phyloP scores from a whole-genome alignment of 2,329 filamentous ascomycete genomes.

The Trichoderma gracile region DNA sequence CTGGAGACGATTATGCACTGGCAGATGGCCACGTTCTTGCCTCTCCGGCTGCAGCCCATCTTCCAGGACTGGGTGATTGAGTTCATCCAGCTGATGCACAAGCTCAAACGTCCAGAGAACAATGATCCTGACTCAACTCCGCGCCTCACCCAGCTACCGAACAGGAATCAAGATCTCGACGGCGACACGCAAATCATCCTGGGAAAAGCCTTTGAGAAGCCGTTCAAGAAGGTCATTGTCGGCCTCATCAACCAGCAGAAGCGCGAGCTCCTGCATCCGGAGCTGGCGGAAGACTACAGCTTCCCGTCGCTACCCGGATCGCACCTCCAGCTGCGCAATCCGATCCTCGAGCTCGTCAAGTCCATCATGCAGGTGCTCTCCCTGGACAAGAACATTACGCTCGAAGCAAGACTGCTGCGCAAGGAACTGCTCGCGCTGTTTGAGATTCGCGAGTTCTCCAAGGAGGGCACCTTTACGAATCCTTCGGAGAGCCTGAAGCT shows the following conservation, averaged over 20 bases:
- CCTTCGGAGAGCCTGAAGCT: slow-evolving; percentile 75
- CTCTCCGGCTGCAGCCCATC: slow-evolving; percentile 72
- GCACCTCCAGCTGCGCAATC: slow-evolving; percentile 58
- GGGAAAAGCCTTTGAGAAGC: slow-evolving; percentile 81
- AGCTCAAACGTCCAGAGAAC: slow-evolving; percentile 68
- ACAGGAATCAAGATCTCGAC: slow-evolving; percentile 60
- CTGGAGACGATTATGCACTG: slow-evolving; percentile 96
- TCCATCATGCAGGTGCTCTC: slow-evolving; percentile 87
- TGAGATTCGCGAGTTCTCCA: slow-evolving; percentile 90
- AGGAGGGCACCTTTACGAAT: slow-evolving; percentile 84
- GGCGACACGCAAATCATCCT: slow-evolving; percentile 67
- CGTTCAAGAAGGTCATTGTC: slow-evolving; percentile 84
- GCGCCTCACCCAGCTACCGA: slow-evolving; percentile 59
- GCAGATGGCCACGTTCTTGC: slow-evolving; percentile 92
- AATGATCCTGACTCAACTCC: slow-evolving; percentile 54
- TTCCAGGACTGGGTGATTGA: slow-evolving; percentile 94
- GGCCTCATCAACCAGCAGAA: slow-evolving; percentile 82
- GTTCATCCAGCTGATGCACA: slow-evolving; percentile 93
- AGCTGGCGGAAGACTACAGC: slow-evolving; percentile 80
- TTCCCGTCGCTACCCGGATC: slow-evolving; percentile 81
- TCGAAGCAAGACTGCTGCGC: slow-evolving; percentile 83
- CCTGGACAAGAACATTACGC: slow-evolving; percentile 84
- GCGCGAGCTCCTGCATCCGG: slow-evolving; percentile 84
- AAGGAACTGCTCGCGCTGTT: slow-evolving; percentile 89
- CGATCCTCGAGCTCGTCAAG: slow-evolving; percentile 88